phyloP scores from a whole-genome alignment of 768 basidiomycete species.

The Roridomyces roridus region DNA sequence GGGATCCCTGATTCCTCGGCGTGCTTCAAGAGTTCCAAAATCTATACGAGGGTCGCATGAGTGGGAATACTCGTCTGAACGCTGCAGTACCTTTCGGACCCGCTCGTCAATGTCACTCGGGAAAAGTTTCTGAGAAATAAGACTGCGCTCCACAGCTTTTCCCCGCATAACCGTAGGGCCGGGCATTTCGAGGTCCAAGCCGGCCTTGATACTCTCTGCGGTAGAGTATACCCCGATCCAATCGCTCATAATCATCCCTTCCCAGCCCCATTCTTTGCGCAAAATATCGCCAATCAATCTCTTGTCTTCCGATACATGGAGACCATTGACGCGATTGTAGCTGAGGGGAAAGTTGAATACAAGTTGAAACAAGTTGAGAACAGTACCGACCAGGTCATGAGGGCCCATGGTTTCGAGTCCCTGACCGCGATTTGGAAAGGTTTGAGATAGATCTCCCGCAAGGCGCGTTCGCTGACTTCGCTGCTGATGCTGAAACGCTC shows the following conservation, averaged over 20 bases:
- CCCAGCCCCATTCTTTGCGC: constrained; percentile 66
- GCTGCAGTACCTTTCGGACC: constrained; percentile 35
- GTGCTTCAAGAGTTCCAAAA: constrained; percentile 52
- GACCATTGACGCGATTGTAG: constrained; percentile 67
- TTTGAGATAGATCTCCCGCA: constrained; percentile 70
- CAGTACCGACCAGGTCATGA: constrained; percentile 58
- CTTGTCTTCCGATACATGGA: constrained; percentile 62
- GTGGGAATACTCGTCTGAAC: neutral
- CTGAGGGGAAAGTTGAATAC: constrained; percentile 21
- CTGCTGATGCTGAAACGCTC: constrained; percentile 58
- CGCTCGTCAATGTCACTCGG: constrained; percentile 47
- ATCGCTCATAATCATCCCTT: constrained; percentile 68
- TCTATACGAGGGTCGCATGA: constrained; percentile 31
- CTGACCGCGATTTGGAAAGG: constrained; percentile 68
- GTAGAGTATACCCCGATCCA: constrained; percentile 60
- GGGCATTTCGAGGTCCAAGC: constrained; percentile 72
- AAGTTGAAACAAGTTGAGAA: neutral
- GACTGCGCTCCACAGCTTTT: constrained; percentile 45
- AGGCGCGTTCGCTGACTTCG: constrained; percentile 60
- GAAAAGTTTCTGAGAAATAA: constrained; percentile 50
- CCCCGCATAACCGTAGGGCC: constrained; percentile 55
- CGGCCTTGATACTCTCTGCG: constrained; percentile 60
- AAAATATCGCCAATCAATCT: constrained; percentile 58
- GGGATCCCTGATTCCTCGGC: constrained; percentile 60
- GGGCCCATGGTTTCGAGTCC: constrained; percentile 59